Evolutionary conservation across 805 yeast genomes (phyloP).

Genomic region (Priceomyces melissophilus): DNA sequence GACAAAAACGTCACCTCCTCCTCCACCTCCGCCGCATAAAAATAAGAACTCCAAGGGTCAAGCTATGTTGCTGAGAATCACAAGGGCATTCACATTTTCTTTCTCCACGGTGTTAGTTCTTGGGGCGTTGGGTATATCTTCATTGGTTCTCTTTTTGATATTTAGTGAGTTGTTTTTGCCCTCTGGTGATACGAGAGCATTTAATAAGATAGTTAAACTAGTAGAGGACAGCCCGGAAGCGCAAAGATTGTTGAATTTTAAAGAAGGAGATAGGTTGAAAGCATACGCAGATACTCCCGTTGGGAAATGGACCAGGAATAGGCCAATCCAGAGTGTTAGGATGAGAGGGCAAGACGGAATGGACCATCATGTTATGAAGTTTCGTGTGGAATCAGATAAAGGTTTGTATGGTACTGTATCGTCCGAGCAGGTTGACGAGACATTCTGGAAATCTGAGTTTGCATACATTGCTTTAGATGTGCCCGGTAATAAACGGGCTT

Average conservation of each 20-base stretch:
- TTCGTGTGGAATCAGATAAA: slow-evolving; percentile 73
- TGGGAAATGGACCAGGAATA: slow-evolving; percentile 83
- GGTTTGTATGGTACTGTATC: slow-evolving; percentile 66
- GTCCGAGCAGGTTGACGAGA: slow-evolving; percentile 74
- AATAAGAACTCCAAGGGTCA: slow-evolving; percentile 40
- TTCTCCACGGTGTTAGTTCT: slow-evolving; percentile 59
- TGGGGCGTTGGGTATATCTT: slow-evolving; percentile 68
- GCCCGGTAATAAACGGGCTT: slow-evolving; percentile 65
- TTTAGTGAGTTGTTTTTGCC: slow-evolving; percentile 82
- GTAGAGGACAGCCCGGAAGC: slow-evolving; percentile 66
- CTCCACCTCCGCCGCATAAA: slow-evolving; percentile 34
- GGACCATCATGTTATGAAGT: slow-evolving; percentile 79
- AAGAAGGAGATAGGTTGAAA: slow-evolving; percentile 58
- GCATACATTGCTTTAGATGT: slow-evolving; percentile 73
- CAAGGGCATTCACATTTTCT: slow-evolving; percentile 59
- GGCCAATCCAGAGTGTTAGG: slow-evolving; percentile 73
- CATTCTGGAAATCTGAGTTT: slow-evolving; percentile 64
- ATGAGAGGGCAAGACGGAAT: slow-evolving; percentile 70
- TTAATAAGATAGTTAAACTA: slow-evolving; percentile 78
- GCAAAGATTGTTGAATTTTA: slow-evolving; percentile 53
- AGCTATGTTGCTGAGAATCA: slow-evolving; percentile 44
- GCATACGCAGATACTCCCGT: slow-evolving; percentile 76
- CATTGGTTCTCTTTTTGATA: slow-evolving; percentile 66
- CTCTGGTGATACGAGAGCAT: slow-evolving; percentile 86
- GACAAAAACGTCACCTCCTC: slow-evolving; percentile 27